Evolutionary conservation across 257 asterid genomes (phyloP), one percentile per base, ranked within the genome.

Genomic region (Solanum paucissectum): DNA sequence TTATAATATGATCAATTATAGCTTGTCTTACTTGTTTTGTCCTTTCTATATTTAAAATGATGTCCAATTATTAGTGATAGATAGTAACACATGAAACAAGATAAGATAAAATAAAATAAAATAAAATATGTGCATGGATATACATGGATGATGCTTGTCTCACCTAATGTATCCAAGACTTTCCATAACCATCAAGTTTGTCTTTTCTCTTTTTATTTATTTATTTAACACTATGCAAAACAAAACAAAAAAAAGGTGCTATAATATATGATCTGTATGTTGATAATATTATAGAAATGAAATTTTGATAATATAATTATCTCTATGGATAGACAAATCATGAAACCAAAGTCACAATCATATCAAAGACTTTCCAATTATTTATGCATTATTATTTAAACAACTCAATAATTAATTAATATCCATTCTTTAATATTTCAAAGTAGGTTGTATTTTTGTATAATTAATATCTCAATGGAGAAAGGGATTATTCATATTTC

Each of bases 271-370:
- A 75, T 75, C 20, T 74, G n/a, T 37, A 37, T 20, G 21, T 40
- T 25, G 32, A 83, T 27, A 83, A 52, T 66, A 34, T n/a, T 71
- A 37, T n/a, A 25, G 72, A 71, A n/a, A 23, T 36, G 3, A 33
- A 20, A 21, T 3, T 72, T 42, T 44, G 37, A 77, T 69, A 40
- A 44, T 77, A 25, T 42, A 42, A 77, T 77, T 40, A 42, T 87
- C 55, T 90, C 92, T 90, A 87, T 91, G 90, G 90, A 85, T 33
- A 82, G 88, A 38, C 55, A 79, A 58, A 83, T 27, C 25, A 86
- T 60, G 62, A 79, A 87, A 87, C 88, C 88, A 72, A 13, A 49
- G 87, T 86, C 83, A 58, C 88, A 87, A 81, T 72, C 83, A 23
- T 27, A 73, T 74, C 82, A 88, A 23, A 83, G 37, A 83, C 89